A percentile compares a stretch with the other conserved stretches of the same genome.
Conservation (phyloP, 2,329 filamentous ascomycete genomes). For the Coniochaeta sp. region DNA sequence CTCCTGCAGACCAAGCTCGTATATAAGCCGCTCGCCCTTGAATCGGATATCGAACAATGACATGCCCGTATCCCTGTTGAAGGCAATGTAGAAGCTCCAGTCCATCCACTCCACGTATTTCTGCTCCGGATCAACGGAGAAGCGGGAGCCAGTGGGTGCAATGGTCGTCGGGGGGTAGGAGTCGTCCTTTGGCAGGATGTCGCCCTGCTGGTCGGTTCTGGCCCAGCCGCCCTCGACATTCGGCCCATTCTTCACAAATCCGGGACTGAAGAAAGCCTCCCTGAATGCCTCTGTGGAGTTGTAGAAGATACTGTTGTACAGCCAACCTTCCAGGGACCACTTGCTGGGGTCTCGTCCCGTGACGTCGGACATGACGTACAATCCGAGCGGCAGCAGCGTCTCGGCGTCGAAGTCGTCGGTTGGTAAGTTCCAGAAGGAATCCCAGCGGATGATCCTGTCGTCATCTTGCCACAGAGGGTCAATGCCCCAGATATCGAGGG, state of each 20-base stretch:
- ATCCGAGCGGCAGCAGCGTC: slow-evolving; percentile 36
- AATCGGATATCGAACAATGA: slow-evolving; percentile 43
- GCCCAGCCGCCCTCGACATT: slow-evolving; percentile 42
- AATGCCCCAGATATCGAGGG: slow-evolving; percentile 30
- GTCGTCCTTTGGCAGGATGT: slow-evolving; percentile 22
- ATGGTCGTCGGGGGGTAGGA: background rate
- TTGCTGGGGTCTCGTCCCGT: slow-evolving; percentile 41
- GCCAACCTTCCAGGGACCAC: slow-evolving; percentile 46
- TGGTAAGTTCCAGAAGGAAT: slow-evolving; percentile 33
- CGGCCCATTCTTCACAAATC: slow-evolving; percentile 38
- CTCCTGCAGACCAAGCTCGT: slow-evolving; percentile 49
- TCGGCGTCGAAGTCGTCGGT: slow-evolving; percentile 30
- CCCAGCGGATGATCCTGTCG: slow-evolving; percentile 38
- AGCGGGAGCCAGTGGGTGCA: slow-evolving; percentile 26
- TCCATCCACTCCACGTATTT: slow-evolving; percentile 45
- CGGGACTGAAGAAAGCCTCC: slow-evolving; percentile 30
- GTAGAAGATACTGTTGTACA: slow-evolving; percentile 48
- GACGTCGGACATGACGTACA: slow-evolving; percentile 37
- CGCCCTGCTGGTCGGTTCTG: slow-evolving; percentile 31
- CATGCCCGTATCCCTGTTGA: slow-evolving; percentile 40
- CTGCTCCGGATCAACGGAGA: slow-evolving; percentile 30
- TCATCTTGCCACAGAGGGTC: slow-evolving; percentile 33
- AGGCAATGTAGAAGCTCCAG: slow-evolving; percentile 44
- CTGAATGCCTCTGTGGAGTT: slow-evolving; percentile 39
- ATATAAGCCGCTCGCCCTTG: slow-evolving; percentile 47